A percentile compares a stretch with the other conserved stretches of the same genome.
phyloP scores from a whole-genome alignment of 768 basidiomycete species.

The Suillus ampliporus region DNA sequence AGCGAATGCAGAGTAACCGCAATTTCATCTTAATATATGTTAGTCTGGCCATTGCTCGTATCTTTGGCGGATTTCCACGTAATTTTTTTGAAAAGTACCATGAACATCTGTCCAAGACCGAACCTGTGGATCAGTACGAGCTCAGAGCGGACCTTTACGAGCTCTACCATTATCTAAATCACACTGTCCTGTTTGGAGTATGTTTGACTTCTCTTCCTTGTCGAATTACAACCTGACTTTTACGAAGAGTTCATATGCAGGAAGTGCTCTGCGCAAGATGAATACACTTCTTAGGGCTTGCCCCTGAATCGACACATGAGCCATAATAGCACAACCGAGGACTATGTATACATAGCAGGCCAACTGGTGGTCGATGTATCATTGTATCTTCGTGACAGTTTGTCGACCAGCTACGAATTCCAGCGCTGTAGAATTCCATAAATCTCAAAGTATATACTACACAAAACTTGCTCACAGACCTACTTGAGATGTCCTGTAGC shows the following conservation, averaged over 20 bases:
- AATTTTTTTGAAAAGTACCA: constrained; percentile 73
- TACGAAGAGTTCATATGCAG: constrained; percentile 54
- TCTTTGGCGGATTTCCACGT: constrained; percentile 76
- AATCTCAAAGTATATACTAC: too few species aligned
- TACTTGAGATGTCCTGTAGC: neutral
- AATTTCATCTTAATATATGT: constrained; percentile 1
- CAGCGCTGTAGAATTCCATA: neutral
- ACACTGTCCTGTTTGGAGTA: constrained; percentile 80
- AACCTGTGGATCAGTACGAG: constrained; percentile 68
- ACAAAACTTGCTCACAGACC: neutral
- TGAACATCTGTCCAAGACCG: constrained; percentile 61
- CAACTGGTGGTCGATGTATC: neutral
- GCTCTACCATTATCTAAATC: constrained; percentile 83
- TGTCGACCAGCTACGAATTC: neutral
- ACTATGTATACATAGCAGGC: neutral
- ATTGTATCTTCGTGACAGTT: neutral
- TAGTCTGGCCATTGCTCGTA: constrained; percentile 78
- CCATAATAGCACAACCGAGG: too few species aligned
- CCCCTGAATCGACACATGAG: constrained; percentile 13
- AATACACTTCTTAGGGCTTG: constrained; percentile 45
- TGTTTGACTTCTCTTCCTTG: constrained; percentile 32
- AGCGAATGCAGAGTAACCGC: neutral
- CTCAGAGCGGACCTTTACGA: constrained; percentile 74
- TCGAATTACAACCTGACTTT: constrained; percentile 1
- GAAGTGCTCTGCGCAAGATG: constrained; percentile 57